These are phyloP conservation scores for Candida anutae DNA, from an alignment of 1,139 yeast genomes.

Conservation along the genomic window DNA sequence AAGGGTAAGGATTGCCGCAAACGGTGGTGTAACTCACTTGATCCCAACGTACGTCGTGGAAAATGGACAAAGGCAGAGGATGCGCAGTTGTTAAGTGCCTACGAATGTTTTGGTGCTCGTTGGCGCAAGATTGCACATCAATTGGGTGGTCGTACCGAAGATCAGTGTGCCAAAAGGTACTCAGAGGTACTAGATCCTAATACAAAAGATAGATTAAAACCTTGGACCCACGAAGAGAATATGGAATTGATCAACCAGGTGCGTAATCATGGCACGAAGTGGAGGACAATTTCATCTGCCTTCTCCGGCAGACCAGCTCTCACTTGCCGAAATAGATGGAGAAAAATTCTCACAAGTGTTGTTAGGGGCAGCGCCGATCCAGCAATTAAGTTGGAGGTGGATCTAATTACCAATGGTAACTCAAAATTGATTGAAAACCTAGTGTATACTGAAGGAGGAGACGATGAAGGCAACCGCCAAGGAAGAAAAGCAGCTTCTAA, in stretches of 20 bases:
- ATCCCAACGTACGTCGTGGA: conserved; percentile 76
- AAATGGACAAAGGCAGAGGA: conserved; percentile 90
- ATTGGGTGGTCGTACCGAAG: conserved; percentile 84
- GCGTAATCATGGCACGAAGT: conserved; percentile 73
- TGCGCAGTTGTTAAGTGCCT: conserved; percentile 53
- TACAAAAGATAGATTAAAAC: conserved; percentile 67
- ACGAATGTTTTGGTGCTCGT: conserved; percentile 60
- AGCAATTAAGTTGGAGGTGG: conserved; percentile 27
- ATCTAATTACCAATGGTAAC: conserved; percentile 22
- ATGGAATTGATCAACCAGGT: conserved; percentile 57
- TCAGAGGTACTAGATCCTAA: conserved; percentile 82
- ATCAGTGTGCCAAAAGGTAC: conserved; percentile 89
- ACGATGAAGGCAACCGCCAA: background rate
- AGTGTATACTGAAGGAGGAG: conserved; percentile 3
- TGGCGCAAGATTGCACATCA: conserved; percentile 81
- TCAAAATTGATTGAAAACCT: conserved; percentile 5
- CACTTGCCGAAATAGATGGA: conserved; percentile 89
- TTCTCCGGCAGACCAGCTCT: conserved; percentile 79
- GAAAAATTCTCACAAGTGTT: conserved; percentile 73
- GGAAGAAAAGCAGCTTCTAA: background rate
- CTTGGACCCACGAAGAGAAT: conserved; percentile 81
- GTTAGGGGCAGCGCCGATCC: conserved; percentile 52
- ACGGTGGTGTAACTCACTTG: conserved; percentile 73
- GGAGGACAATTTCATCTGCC: conserved; percentile 73
- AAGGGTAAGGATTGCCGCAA: conserved; percentile 67